These are phyloP conservation scores for Kluyveromyces starmeri DNA, from an alignment of 805 yeast genomes.

Conservation along the genomic window DNA sequence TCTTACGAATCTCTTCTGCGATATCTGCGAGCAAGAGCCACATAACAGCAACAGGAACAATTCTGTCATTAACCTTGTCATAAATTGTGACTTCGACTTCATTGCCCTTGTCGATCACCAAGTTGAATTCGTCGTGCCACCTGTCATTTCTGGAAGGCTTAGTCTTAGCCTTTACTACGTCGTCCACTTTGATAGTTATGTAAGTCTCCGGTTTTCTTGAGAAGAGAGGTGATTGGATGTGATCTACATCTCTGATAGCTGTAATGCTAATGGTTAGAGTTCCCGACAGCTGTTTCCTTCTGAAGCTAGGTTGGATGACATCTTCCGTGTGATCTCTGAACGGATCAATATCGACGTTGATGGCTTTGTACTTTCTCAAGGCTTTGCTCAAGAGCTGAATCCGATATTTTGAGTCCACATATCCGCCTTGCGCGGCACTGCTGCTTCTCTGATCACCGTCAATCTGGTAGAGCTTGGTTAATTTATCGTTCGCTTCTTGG, in stretches of 20 bases:
- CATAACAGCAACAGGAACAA: slow-evolving; percentile 81
- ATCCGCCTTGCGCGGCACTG: slow-evolving; percentile 83
- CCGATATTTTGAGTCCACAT: slow-evolving; percentile 74
- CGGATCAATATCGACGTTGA: slow-evolving; percentile 62
- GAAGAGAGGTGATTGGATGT: slow-evolving; percentile 75
- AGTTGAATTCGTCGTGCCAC: slow-evolving; percentile 73
- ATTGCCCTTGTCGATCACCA: slow-evolving; percentile 82
- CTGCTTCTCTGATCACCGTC: slow-evolving; percentile 86
- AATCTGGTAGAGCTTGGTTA: slow-evolving; percentile 72
- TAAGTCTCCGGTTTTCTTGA: slow-evolving; percentile 72
- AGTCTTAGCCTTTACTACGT: slow-evolving; percentile 71
- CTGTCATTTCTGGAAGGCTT: slow-evolving; percentile 66
- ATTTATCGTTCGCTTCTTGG: slow-evolving; percentile 83
- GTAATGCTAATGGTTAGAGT: slow-evolving; percentile 61
- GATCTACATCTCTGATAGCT: slow-evolving; percentile 84
- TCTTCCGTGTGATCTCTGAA: slow-evolving; percentile 53
- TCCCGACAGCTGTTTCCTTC: slow-evolving; percentile 82
- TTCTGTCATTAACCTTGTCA: slow-evolving; percentile 59
- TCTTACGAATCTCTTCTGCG: slow-evolving; percentile 89
- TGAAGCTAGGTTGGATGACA: slow-evolving; percentile 58
- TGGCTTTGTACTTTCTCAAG: slow-evolving; percentile 78
- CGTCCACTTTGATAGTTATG: slow-evolving; percentile 78
- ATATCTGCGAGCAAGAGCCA: slow-evolving; percentile 90
- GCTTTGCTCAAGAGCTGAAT: slow-evolving; percentile 77
- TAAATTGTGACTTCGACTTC: slow-evolving; percentile 84